Base-by-base conservation (phyloP, 805 yeast species). In the Teunomyces aglyptinius region DNA sequence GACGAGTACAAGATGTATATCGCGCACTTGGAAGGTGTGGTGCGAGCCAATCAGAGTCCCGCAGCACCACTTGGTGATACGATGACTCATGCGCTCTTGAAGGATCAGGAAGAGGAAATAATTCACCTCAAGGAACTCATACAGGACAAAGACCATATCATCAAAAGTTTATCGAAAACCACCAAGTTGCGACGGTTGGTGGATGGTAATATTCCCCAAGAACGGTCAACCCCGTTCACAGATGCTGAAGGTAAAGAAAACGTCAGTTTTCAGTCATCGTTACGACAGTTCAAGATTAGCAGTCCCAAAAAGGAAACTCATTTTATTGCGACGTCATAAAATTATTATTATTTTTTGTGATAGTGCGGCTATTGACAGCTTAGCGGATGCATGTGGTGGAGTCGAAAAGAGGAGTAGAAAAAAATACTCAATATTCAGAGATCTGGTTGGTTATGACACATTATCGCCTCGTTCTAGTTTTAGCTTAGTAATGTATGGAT, bases 91-190 rank as follows among this genome's bases (percentile, higher is more conserved):
- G 59, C 64, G 27, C 54, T 81, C 6, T 56, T 82, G 46, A 72
- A 73, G 50, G 86, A 83, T 38, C 84, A 83, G 53, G 83, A 79
- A 47, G 64, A 82, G 41, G 92, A 86, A 56, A 79, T 90, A 11
- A 55, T 66, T 40, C 89, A 83, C 43, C 69, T 91, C 53, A 76
- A 77, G 55, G 84, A 80, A 42, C 73, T 78, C 38, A 57, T 87
- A 32, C 75, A 77, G 39, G 87, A 86, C 51, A 90, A 89, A 62
- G 96, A 89, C 54, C 82, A 83, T 39, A 83, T 90, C 52, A 86
- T 90, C 48, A 80, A 78, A 49, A 89, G 92, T 1, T 68, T 89
- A 46, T 80, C 84, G 29, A 80, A 85, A 39, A 80, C 88, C 2
- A 75, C 81, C 29, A 76, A 82, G 55, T 74, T 85, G 28, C 75